Base-by-base conservation (phyloP, 2,329 filamentous ascomycete genomes). In the Simplicillium aogashimaense region DNA sequence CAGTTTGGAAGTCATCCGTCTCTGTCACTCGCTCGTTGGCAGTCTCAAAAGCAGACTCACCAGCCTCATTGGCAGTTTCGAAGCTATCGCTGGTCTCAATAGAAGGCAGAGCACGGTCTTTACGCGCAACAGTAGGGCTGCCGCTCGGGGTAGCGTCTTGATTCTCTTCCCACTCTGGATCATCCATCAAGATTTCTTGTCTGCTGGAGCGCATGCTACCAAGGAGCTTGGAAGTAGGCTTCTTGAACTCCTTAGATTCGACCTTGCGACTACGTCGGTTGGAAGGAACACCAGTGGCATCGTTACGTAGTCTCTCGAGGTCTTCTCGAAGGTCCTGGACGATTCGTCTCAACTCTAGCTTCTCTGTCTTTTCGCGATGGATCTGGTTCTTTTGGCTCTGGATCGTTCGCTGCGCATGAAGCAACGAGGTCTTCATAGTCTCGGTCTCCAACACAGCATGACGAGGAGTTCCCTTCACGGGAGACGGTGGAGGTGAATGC, bases 331-430 rank as follows among this genome's bases (percentile, higher is more conserved):
- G 83, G 53, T 98, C 92, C 64, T 97, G 90, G 25, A 97, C 76
- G 75, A 98, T 86, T 44, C 90, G 84, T 63, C 87, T 89, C 40
- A 97, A 76, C 62, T 98, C 92, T 20, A 97, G 76, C 69, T 95
- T 98, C 61, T 98, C 92, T 0, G 90, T 95, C 78, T 97, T 98
- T 61, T 98, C 92, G 29, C 92, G 84, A 60, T 98, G 90, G 36
- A 97, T 85, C 53, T 89, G 94, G 59, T 84, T 88, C 62, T 94
- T 88, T 50, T 97, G 76, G 53, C 87, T 94, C 59, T 97, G 90
- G 43, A 98, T 95, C 65, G 94, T 95, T 43, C 90, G 80, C 59
- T 97, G 92, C 31, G 92, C 90, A 58, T 98, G 92, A 50, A 88
- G 83, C 20, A 97, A 73, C 18, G 90, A 95, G 40, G 89, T 94